These are phyloP conservation scores for Pichia norvegensis DNA, from an alignment of 1,139 yeast species.

Conservation along the genomic window DNA sequence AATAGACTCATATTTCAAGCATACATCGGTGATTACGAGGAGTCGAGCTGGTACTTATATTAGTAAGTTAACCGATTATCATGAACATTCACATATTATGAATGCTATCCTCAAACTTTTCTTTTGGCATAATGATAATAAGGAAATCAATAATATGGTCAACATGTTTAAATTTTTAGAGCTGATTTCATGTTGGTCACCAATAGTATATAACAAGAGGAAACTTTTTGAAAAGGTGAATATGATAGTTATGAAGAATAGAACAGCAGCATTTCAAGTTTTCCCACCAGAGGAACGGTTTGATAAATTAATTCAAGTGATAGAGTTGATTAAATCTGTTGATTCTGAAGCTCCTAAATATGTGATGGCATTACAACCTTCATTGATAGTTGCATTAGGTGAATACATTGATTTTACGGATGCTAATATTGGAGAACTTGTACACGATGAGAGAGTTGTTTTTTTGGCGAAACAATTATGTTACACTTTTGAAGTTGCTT, in stretches of 20 bases:
- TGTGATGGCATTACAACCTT: conserved; percentile 1
- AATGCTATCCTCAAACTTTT: conserved; percentile 1
- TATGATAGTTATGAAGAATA: conserved; percentile 2
- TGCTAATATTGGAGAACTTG: background rate
- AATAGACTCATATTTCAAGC: conserved; percentile 4
- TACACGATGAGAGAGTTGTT: background rate
- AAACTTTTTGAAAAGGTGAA: conserved; percentile 3
- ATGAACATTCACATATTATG: conserved; percentile 12
- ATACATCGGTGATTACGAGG: conserved; percentile 1
- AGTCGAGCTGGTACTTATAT: conserved; percentile 12
- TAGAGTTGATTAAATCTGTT: conserved; percentile 3
- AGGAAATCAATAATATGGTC: conserved; percentile 2
- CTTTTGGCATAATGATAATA: background rate
- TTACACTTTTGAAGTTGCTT: conserved; percentile 9
- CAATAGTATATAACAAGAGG: conserved; percentile 7
- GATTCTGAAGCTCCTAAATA: conserved; percentile 4
- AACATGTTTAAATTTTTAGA: conserved; percentile 5
- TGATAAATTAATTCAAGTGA: conserved; percentile 4
- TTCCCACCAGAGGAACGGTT: background rate
- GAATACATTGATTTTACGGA: background rate
- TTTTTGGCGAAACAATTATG: conserved; percentile 51
- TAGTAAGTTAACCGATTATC: conserved; percentile 4
- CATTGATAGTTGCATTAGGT: background rate
- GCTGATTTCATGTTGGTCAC: conserved; percentile 8
- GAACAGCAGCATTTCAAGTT: background rate